Evolutionary conservation across 768 basidiomycete species (phyloP).

Genomic region (Exsudoporus frostii): DNA sequence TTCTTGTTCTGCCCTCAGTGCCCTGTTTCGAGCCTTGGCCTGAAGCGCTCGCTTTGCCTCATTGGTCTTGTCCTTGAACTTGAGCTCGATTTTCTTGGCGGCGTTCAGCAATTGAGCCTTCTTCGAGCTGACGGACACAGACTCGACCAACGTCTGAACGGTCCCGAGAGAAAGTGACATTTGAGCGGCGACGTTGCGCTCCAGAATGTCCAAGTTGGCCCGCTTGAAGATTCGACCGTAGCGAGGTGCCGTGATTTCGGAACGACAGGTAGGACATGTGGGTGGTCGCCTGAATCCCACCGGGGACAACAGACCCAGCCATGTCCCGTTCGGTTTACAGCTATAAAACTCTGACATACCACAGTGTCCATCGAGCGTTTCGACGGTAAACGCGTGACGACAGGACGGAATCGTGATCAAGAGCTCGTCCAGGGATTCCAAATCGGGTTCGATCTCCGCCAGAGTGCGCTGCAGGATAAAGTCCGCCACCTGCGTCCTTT

Average conservation of each 20-base stretch:
- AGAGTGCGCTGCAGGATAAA: slow-evolving; percentile 53
- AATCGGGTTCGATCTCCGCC: slow-evolving; percentile 43
- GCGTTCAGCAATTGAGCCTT: slow-evolving; percentile 7
- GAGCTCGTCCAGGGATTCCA: slow-evolving; percentile 43
- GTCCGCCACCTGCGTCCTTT: slow-evolving; percentile 50
- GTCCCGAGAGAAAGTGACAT: slow-evolving; percentile 45
- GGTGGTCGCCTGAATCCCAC: slow-evolving; percentile 41
- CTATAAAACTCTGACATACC: slow-evolving; percentile 50
- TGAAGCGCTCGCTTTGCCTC: slow-evolving; percentile 3
- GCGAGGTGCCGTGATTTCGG: slow-evolving; percentile 51
- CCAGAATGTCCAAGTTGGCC: slow-evolving; percentile 61
- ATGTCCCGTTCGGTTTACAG: slow-evolving; percentile 33
- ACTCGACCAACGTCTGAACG: slow-evolving; percentile 28
- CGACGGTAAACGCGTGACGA: slow-evolving; percentile 65
- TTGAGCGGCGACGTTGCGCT: slow-evolving; percentile 53
- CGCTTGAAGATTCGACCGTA: slow-evolving; percentile 63
- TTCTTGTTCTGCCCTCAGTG: slow-evolving; percentile 14
- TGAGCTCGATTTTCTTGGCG: slow-evolving; percentile 14
- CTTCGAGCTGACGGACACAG: slow-evolving; percentile 25
- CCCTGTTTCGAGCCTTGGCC: slow-evolving; percentile 9
- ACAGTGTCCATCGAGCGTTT: slow-evolving; percentile 64
- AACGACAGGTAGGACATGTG: slow-evolving; percentile 60
- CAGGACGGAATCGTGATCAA: slow-evolving; percentile 62
- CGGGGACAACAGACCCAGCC: slow-evolving; percentile 45
- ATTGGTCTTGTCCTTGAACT: slow-evolving; percentile 9